Evolutionary conservation across 768 basidiomycete species (phyloP).

Genomic region (Crepidotus variabilis): DNA sequence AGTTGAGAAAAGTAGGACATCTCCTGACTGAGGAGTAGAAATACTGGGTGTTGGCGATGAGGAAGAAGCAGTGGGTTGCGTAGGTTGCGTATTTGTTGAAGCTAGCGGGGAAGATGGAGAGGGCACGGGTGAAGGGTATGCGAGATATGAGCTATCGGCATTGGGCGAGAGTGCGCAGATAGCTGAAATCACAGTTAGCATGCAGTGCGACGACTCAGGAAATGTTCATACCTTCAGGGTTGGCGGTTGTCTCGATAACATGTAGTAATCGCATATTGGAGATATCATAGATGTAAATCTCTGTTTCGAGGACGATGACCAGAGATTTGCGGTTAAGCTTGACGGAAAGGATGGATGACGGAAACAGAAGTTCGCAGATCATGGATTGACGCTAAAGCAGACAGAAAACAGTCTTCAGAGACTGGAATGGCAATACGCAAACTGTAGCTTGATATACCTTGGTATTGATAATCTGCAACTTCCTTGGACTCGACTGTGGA

Average conservation of each 20-base stretch:
- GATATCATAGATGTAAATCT: constrained; percentile 99
- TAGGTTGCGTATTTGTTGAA: constrained; percentile 15
- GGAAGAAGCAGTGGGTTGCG: constrained; percentile 27
- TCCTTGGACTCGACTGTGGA: constrained; percentile 84
- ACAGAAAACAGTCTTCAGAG: neutral
- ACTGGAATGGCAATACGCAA: too few relatives aligned
- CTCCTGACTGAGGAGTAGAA: constrained; percentile 56
- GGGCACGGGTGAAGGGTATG: constrained; percentile 93
- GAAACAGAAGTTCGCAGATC: constrained; percentile 98
- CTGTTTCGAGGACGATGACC: constrained; percentile 93
- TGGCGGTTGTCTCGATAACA: constrained; percentile 94
- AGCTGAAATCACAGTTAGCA: constrained; percentile 42
- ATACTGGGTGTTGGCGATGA: constrained; percentile 22
- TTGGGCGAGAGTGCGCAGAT: constrained; percentile 94
- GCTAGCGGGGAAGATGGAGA: constrained; percentile 65
- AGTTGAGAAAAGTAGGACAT: constrained; percentile 94
- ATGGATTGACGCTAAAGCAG: constrained; percentile 82
- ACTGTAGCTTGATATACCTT: constrained; percentile 54
- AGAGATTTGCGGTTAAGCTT: constrained; percentile 97
- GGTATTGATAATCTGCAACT: constrained; percentile 97
- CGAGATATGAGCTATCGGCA: constrained; percentile 89
- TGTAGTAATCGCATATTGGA: constrained; percentile 97
- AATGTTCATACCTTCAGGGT: constrained; percentile 75
- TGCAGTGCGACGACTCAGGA: neutral
- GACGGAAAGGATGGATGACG: constrained; percentile 94